Evolutionary conservation across 106 monocot species (phyloP).

Genomic region (Amphibolis antarctica): DNA sequence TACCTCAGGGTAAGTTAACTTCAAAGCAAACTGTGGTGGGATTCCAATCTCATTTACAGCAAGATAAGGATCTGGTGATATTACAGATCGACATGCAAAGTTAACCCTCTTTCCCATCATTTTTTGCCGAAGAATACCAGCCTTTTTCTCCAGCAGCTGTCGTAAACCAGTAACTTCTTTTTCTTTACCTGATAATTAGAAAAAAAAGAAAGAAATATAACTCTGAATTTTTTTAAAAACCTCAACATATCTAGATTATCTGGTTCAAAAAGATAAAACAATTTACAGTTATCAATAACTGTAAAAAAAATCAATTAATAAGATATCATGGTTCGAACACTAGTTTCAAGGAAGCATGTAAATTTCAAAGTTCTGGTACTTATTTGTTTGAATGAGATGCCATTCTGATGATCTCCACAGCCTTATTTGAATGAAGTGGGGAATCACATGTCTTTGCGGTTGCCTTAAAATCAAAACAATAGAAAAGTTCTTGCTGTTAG

Average conservation of each 20-base stretch:
- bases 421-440: too few relatives aligned
- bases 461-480: too few relatives aligned
- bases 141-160: slow-evolving; percentile 79
- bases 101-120: slow-evolving; percentile 99
- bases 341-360: too few relatives aligned
- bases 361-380: too few relatives aligned
- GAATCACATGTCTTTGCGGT: too few relatives aligned
- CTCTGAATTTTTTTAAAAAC: neutral
- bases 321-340: too few relatives aligned
- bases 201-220: slow-evolving; percentile 3
- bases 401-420: too few relatives aligned
- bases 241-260: neutral
- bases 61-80: slow-evolving; percentile 95
- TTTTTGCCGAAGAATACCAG: slow-evolving; percentile 84
- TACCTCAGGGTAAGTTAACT: slow-evolving; percentile 95
- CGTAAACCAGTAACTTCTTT: slow-evolving; percentile 52
- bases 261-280: neutral
- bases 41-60: slow-evolving; percentile 98
- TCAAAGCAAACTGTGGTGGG: slow-evolving; percentile 89
- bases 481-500: too few relatives aligned
- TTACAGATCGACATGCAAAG: slow-evolving; percentile 93
- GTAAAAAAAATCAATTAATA: too few relatives aligned
- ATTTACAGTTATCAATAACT: too few relatives aligned
- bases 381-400: too few relatives aligned
- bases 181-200: slow-evolving; percentile 22